Evolutionary conservation across 257 asterid genomes (phyloP).

Genomic region (Solanum gandarillasii): DNA sequence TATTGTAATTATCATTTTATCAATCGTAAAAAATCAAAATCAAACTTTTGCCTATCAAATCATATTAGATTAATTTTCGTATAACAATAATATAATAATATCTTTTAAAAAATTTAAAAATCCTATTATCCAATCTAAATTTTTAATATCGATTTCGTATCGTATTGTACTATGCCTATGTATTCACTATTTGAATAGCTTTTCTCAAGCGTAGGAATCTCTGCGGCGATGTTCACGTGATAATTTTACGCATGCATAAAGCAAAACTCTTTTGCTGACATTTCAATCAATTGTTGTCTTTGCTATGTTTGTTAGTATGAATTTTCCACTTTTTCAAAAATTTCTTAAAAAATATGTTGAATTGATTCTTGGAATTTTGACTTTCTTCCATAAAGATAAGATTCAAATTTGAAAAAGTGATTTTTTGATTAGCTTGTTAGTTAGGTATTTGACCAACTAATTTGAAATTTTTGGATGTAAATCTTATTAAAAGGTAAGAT

Average conservation of each 20-base stretch:
- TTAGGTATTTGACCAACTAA: too few relatives aligned
- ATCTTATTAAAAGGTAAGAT: too few relatives aligned
- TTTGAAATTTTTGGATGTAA: too few relatives aligned
- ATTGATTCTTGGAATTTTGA: not conserved
- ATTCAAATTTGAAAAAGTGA: too few relatives aligned
- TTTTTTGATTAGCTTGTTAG: too few relatives aligned
- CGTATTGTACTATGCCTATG: not conserved
- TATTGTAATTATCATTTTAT: too few relatives aligned
- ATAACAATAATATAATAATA: too few relatives aligned
- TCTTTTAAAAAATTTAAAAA: too few relatives aligned
- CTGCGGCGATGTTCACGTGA: not conserved
- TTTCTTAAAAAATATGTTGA: not conserved
- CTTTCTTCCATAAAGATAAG: not conserved
- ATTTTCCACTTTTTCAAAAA: not conserved
- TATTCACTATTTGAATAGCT: not conserved
- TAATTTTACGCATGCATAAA: not conserved
- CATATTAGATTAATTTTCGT: not conserved
- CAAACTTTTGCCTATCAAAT: too few relatives aligned
- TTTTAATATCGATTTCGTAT: too few relatives aligned
- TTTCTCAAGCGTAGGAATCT: not conserved
- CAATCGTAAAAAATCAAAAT: too few relatives aligned
- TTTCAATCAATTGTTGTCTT: not conserved
- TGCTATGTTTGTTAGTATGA: not conserved
- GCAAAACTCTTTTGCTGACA: not conserved
- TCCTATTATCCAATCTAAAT: too few relatives aligned